Conservation (phyloP, 2,329 filamentous ascomycete genomes). For the Fusarium austroafricanum region DNA sequence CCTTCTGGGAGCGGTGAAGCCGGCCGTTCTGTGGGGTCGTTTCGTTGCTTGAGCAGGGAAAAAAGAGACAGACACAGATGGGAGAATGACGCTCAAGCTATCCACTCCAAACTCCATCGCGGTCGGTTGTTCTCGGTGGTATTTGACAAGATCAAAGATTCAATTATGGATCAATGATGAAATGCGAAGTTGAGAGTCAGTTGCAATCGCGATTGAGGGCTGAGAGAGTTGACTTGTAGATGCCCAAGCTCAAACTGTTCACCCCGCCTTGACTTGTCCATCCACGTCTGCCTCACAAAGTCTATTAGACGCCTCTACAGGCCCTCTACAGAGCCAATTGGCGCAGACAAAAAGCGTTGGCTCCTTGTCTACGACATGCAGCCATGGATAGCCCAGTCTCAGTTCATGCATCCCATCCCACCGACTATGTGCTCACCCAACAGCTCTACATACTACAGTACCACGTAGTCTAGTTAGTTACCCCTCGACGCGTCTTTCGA, state of each 20-base stretch:
- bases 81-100: slow-evolving; percentile 38
- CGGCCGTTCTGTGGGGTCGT: slow-evolving; percentile 35
- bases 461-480: no score
- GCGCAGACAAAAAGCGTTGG: neutral
- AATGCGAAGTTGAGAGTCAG: neutral
- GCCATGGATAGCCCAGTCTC: no score
- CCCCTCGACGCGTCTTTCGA: slow-evolving; percentile 36
- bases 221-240: no score
- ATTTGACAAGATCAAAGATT: slow-evolving; percentile 19
- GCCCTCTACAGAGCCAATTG: slow-evolving; percentile 12
- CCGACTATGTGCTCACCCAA: no score
- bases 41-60: slow-evolving; percentile 16
- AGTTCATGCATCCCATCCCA: no score
- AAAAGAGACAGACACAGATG: no score
- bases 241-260: neutral
- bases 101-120: slow-evolving; percentile 24
- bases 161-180: slow-evolving; percentile 29
- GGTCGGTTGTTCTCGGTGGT: slow-evolving; percentile 26
- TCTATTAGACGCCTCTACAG: neutral
- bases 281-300: slow-evolving; percentile 4
- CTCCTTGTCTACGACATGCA: no score
- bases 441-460: no score
- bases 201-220: neutral
- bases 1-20: slow-evolving; percentile 26
- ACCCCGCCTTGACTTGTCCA: slow-evolving; percentile 13